These are phyloP conservation scores for Paspalum vaginatum DNA, from an alignment of 176 grass and related monocot genomes.

Conservation along the genomic window DNA sequence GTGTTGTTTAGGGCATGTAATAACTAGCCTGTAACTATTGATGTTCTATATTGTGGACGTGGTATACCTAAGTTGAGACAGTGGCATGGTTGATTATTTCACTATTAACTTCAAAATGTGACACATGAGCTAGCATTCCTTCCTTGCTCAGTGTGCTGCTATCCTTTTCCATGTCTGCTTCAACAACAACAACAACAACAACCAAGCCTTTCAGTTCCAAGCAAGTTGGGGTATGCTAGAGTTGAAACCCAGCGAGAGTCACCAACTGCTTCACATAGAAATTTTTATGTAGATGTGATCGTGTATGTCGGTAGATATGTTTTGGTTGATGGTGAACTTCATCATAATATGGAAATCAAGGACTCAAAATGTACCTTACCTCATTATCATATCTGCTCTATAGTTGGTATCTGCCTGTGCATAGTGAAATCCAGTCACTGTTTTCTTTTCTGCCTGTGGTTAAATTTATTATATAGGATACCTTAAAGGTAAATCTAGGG, in stretches of 20 bases:
- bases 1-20: slow-evolving; percentile 19
- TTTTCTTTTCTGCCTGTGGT: not conserved
- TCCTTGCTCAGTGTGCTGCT: not conserved
- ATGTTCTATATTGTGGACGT: not conserved
- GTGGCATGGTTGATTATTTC: slow-evolving; percentile 13
- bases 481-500: not conserved
- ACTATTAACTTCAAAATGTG: not conserved
- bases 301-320: not conserved
- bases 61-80: not conserved
- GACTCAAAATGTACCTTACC: not conserved
- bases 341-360: slow-evolving; percentile 3
- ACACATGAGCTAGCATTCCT: not conserved
- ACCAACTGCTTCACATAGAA: slow-evolving; percentile 1
- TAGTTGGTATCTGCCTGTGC: not conserved
- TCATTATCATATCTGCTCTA: not conserved
- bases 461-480: slow-evolving; percentile 2
- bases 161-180: not conserved
- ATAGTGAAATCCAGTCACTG: not conserved
- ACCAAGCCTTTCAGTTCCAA: too few relatives aligned
- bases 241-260: too few relatives aligned
- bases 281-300: not conserved
- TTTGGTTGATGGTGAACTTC: not conserved
- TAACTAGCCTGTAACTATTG: not conserved
- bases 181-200: too few relatives aligned
- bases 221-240: too few relatives aligned